Percentiles rank a stretch among this genome's conserved stretches.
phyloP scores from a whole-genome alignment of 306 rosid species.

The Dalbergia oliveri region DNA sequence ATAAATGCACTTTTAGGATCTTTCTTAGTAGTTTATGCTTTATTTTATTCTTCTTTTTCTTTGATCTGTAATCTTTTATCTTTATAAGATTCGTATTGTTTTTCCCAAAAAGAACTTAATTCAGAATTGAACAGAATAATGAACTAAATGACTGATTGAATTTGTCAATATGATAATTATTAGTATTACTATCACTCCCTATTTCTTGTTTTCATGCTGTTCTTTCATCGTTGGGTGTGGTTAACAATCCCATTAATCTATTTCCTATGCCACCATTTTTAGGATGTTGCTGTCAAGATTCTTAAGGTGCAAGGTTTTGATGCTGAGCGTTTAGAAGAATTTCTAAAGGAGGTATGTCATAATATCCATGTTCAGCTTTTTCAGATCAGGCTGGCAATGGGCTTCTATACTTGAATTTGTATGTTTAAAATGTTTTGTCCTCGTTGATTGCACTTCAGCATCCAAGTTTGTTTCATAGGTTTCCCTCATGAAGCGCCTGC shows the following conservation, averaged over 20 bases:
- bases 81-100: no score
- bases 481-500: conserved; percentile 85
- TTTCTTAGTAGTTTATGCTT: no score
- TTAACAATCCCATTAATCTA: conserved; percentile 21
- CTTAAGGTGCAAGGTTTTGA: conserved; percentile 89
- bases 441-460: conserved; percentile 40
- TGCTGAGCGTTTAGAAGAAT: conserved; percentile 75
- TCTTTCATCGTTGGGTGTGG: conserved; percentile 14
- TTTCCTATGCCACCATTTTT: conserved; percentile 31
- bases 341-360: conserved; percentile 77
- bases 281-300: conserved; percentile 99
- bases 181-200: background rate
- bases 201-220: conserved; percentile 38
- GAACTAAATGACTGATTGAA: background rate
- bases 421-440: background rate
- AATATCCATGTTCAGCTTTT: conserved; percentile 13
- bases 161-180: conserved; percentile 11
- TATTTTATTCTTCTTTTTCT: no score
- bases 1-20: no score
- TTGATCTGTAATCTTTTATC: no score
- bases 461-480: conserved; percentile 66
- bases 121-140: background rate
- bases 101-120: no score
- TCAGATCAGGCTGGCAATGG: background rate
- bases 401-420: conserved; percentile 18